phyloP scores from a whole-genome alignment of 495 filamentous ascomycete genomes.

The Penicillium pulvis region DNA sequence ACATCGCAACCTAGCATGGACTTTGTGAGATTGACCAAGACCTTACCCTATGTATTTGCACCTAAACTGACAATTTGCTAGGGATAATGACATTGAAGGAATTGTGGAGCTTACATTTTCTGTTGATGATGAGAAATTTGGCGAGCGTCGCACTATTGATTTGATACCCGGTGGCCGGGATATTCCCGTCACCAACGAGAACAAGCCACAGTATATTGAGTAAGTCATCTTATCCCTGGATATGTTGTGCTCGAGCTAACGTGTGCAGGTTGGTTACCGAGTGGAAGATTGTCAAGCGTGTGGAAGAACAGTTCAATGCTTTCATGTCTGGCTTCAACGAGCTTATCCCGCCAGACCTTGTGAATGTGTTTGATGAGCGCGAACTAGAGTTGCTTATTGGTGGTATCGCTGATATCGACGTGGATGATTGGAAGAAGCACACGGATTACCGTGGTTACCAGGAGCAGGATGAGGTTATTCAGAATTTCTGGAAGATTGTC shows the following conservation, averaged over 20 bases:
- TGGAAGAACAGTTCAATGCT: slow-evolving; percentile 96
- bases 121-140: slow-evolving; percentile 96
- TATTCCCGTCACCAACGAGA: slow-evolving; percentile 95
- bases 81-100: slow-evolving; percentile 92
- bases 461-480: slow-evolving; percentile 93
- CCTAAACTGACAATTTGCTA: slow-evolving; percentile 31
- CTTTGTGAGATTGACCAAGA: slow-evolving; percentile 57
- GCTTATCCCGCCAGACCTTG: slow-evolving; percentile 91
- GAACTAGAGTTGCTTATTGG: slow-evolving; percentile 96
- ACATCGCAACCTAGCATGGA: slow-evolving; percentile 94
- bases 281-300: slow-evolving; percentile 98
- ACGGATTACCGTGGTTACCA: slow-evolving; percentile 99
- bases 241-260: slow-evolving; percentile 3
- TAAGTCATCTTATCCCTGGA: slow-evolving; percentile 42
- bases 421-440: slow-evolving; percentile 99
- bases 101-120: slow-evolving; percentile 93
- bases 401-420: slow-evolving; percentile 98
- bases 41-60: neutral
- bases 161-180: slow-evolving; percentile 88
- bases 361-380: slow-evolving; percentile 98
- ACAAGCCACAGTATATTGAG: slow-evolving; percentile 95
- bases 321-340: slow-evolving; percentile 98
- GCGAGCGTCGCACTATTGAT: slow-evolving; percentile 87
- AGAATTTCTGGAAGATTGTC: slow-evolving; percentile 98
- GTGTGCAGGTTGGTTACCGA: slow-evolving; percentile 79